Percentiles rank a stretch among this genome's conserved stretches.
These are phyloP conservation scores for Rhynchospora breviuscula DNA, from an alignment of 176 grass and related monocot genomes.

Conservation along the genomic window DNA sequence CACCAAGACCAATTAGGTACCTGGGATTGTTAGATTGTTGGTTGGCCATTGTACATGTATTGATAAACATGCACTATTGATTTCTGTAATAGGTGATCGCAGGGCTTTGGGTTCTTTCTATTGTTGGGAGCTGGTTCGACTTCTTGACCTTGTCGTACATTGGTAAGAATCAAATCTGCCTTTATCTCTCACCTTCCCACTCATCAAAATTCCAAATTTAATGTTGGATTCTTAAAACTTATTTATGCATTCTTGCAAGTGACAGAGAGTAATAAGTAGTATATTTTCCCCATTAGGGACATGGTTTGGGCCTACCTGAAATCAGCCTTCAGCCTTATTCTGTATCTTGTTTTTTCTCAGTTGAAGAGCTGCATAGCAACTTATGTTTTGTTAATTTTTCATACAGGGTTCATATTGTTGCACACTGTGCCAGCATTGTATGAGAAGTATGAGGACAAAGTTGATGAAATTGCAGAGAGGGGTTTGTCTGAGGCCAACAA, in stretches of 20 bases:
- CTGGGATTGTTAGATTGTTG: neutral
- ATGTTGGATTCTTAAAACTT: neutral
- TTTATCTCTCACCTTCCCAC: neutral
- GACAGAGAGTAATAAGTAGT: neutral
- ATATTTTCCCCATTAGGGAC: neutral
- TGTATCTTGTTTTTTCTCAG: neutral
- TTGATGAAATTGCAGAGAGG: constrained; percentile 59
- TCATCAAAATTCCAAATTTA: neutral
- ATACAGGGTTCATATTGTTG: constrained; percentile 40
- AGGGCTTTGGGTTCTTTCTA: constrained; percentile 64
- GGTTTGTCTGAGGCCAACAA: constrained; percentile 44
- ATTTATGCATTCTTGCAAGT: neutral
- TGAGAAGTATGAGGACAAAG: constrained; percentile 68
- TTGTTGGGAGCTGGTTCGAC: constrained; percentile 47
- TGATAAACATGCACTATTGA: neutral
- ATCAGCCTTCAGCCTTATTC: too few species aligned
- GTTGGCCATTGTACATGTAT: neutral
- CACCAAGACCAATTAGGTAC: neutral
- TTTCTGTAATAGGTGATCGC: constrained; percentile 50
- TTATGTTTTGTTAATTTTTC: neutral
- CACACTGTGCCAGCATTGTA: constrained; percentile 74
- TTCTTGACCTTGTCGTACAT: constrained; percentile 69
- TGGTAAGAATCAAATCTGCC: constrained; percentile 34
- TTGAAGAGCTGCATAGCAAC: neutral
- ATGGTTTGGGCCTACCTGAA: neutral